Conservation (phyloP, 164 flowering plant genomes). For the Liriodendron chinense region DNA sequence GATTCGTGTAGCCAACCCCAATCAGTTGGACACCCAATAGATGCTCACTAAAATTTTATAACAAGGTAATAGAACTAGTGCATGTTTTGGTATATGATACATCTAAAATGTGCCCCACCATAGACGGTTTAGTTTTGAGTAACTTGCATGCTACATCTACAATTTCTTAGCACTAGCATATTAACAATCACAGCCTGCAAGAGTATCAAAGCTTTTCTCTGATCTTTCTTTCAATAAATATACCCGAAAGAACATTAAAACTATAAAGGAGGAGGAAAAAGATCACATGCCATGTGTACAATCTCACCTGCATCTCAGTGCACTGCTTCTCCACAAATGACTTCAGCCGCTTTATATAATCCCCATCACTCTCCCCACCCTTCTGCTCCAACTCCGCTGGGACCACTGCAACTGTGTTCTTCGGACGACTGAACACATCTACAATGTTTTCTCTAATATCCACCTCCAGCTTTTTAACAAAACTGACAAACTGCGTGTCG, state of each 20-base stretch:
- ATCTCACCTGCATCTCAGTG: constrained; percentile 84
- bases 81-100: too few species aligned
- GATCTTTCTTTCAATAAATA: neutral
- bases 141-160: too few species aligned
- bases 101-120: too few species aligned
- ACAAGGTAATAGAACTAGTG: too few species aligned
- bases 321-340: constrained; percentile 83
- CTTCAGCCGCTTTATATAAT: constrained; percentile 74
- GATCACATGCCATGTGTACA: neutral
- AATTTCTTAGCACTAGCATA: too few species aligned
- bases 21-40: too few species aligned
- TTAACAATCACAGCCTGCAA: neutral
- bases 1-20: too few species aligned
- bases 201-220: neutral
- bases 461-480: constrained; percentile 57
- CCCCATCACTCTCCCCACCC: constrained; percentile 67
- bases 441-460: constrained; percentile 73
- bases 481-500: constrained; percentile 57
- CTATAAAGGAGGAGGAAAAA: neutral
- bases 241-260: neutral
- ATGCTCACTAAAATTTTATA: too few species aligned
- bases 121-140: too few species aligned
- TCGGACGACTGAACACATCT: constrained; percentile 76
- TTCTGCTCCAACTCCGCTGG: constrained; percentile 86
- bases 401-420: constrained; percentile 71